Evolutionary conservation across 2,329 filamentous ascomycete genomes (phyloP).

Genomic region (Dryadomyces quercivorus): DNA sequence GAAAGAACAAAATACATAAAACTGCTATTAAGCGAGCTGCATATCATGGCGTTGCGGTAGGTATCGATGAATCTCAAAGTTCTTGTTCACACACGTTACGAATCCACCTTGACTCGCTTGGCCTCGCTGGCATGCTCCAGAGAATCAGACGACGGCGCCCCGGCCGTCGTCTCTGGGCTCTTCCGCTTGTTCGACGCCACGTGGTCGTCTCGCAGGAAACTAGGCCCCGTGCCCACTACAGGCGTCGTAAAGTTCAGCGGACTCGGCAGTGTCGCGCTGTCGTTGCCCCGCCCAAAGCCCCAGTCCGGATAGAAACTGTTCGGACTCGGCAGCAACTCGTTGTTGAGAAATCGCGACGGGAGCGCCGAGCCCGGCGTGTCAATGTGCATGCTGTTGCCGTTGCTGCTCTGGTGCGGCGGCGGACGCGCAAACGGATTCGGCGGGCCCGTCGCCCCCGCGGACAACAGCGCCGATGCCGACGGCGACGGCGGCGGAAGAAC

Average conservation of each 20-base stretch:
- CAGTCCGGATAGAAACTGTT: slow-evolving; percentile 89
- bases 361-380: slow-evolving; percentile 90
- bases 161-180: slow-evolving; percentile 37
- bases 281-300: slow-evolving; percentile 55
- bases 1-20: too few species aligned
- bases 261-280: slow-evolving; percentile 81
- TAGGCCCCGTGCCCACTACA: slow-evolving; percentile 46
- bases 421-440: slow-evolving; percentile 93
- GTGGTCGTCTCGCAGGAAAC: slow-evolving; percentile 47
- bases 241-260: slow-evolving; percentile 90
- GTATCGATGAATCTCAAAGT: too few species aligned
- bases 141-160: slow-evolving; percentile 26
- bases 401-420: slow-evolving; percentile 50
- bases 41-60: too few species aligned
- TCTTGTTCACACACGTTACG: slow-evolving; percentile 12
- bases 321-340: slow-evolving; percentile 78
- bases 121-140: slow-evolving; percentile 31
- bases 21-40: too few species aligned
- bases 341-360: slow-evolving; percentile 80
- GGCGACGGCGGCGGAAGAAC: slow-evolving; percentile 89
- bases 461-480: slow-evolving; percentile 72
- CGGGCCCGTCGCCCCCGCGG: slow-evolving; percentile 81
- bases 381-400: slow-evolving; percentile 26
- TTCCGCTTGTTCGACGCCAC: slow-evolving; percentile 35
- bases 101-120: slow-evolving; percentile 41